These are phyloP conservation scores for Hyphopichia homilentoma DNA, from an alignment of 805 yeast species.

Conservation along the genomic window DNA sequence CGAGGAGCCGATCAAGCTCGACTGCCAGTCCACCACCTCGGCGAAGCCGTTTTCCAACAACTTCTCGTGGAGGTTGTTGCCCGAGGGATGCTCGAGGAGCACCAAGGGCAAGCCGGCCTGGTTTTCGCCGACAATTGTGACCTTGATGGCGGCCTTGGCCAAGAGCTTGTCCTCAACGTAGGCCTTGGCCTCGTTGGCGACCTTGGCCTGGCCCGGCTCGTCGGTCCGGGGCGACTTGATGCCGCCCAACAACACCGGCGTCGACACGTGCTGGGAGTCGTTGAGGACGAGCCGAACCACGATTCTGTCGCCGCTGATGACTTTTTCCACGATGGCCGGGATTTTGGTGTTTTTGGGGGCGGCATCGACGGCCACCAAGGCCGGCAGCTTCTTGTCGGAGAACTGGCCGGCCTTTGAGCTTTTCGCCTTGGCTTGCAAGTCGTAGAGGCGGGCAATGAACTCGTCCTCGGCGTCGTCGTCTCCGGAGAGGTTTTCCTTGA, in stretches of 20 bases:
- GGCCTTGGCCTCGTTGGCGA: constrained; percentile 61
- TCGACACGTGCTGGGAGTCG: constrained; percentile 49
- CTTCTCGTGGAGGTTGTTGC: constrained; percentile 64
- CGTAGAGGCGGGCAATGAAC: constrained; percentile 32
- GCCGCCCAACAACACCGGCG: constrained; percentile 70
- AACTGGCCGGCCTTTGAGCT: constrained; percentile 55
- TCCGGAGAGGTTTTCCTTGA: constrained; percentile 47
- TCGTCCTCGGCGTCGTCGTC: constrained; percentile 40
- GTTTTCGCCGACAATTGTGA: constrained; percentile 56
- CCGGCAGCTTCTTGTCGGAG: constrained; percentile 21
- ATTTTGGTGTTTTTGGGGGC: constrained; percentile 32
- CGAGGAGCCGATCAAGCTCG: constrained; percentile 59
- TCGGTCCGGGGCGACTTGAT: constrained; percentile 68
- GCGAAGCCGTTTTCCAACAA: constrained; percentile 69
- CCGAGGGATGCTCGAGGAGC: constrained; percentile 66
- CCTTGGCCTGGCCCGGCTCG: constrained; percentile 41
- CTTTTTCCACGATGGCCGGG: constrained; percentile 67
- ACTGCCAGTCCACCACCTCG: constrained; percentile 78
- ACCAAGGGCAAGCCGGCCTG: constrained; percentile 61
- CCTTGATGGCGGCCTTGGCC: constrained; percentile 49
- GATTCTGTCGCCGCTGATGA: constrained; percentile 75
- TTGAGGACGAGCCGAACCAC: constrained; percentile 52
- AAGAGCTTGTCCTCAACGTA: constrained; percentile 63
- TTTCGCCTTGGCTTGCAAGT: constrained; percentile 49
- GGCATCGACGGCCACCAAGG: constrained; percentile 24